A percentile compares a stretch with the other conserved stretches of the same genome.
Conservation (phyloP, 1,139 yeast species). For the Kurtzmaniella quercitrusa region DNA sequence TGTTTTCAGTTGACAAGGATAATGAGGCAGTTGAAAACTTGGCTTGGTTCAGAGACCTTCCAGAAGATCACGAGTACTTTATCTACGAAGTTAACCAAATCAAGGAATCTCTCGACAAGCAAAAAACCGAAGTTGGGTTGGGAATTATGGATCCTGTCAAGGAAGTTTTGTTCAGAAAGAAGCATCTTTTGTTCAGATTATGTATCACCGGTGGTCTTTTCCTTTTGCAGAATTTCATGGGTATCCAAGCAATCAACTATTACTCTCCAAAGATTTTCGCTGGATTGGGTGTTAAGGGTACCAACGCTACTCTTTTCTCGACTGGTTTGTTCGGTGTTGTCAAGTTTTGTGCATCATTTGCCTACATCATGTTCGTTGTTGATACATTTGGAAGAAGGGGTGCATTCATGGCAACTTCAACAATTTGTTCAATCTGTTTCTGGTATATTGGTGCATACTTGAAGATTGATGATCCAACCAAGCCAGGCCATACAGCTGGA, state of each 20-base stretch:
- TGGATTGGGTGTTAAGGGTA: slow-evolving; percentile 37
- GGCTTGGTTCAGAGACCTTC: slow-evolving; percentile 35
- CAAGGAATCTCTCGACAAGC: slow-evolving; percentile 24
- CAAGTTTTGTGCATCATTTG: slow-evolving; percentile 34
- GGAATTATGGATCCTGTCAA: slow-evolving; percentile 36
- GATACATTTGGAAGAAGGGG: slow-evolving; percentile 37
- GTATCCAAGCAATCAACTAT: slow-evolving; percentile 44
- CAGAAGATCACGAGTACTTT: slow-evolving; percentile 35
- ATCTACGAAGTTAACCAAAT: slow-evolving; percentile 32
- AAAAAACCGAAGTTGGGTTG: slow-evolving; percentile 29
- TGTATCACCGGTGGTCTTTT: slow-evolving; percentile 31
- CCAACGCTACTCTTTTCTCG: slow-evolving; percentile 36
- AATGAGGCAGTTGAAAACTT: slow-evolving; percentile 35
- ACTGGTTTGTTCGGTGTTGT: slow-evolving; percentile 45
- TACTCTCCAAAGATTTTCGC: slow-evolving; percentile 42
- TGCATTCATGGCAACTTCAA: slow-evolving; percentile 36
- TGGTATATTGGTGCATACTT: slow-evolving; percentile 43
- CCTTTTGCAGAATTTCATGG: slow-evolving; percentile 42
- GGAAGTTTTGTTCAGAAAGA: slow-evolving; percentile 30
- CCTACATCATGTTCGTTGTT: slow-evolving; percentile 34
- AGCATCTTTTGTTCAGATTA: slow-evolving; percentile 26
- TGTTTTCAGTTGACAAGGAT: slow-evolving; percentile 30
- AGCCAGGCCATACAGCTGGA: slow-evolving; percentile 33
- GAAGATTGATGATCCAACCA: slow-evolving; percentile 35
- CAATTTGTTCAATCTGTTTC: slow-evolving; percentile 36